Conservation (phyloP, 2,329 filamentous ascomycete genomes). For the Zopfia rhizophila region DNA sequence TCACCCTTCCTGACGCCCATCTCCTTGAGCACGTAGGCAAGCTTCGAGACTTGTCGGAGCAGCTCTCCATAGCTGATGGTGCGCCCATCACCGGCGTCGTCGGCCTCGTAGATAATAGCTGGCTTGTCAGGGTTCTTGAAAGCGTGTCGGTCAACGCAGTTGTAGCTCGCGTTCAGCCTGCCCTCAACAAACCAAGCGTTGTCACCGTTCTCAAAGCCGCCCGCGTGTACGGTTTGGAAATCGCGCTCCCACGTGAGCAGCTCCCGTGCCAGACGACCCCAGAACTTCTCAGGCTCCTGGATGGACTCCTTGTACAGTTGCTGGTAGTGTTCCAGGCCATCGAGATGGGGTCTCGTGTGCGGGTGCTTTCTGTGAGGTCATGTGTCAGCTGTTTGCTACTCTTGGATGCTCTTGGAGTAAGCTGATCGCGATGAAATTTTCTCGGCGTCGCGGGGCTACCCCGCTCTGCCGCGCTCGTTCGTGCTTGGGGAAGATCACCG, state of each 20-base stretch:
- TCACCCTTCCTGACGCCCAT: slow-evolving; percentile 98
- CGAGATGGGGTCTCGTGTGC: slow-evolving; percentile 66
- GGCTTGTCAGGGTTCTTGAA: slow-evolving; percentile 91
- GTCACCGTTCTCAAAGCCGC: slow-evolving; percentile 81
- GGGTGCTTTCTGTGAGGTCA: slow-evolving; percentile 65
- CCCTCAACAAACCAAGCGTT: slow-evolving; percentile 96
- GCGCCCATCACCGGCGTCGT: slow-evolving; percentile 87
- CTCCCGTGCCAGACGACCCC: slow-evolving; percentile 85
- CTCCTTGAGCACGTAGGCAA: slow-evolving; percentile 88
- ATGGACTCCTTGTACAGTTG: slow-evolving; percentile 84
- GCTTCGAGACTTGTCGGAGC: slow-evolving; percentile 87
- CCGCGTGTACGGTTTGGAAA: slow-evolving; percentile 87
- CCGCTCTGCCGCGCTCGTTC: slow-evolving; percentile 35
- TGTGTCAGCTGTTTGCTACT: slow-evolving; percentile 19
- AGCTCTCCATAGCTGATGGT: slow-evolving; percentile 94
- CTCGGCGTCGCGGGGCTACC: slow-evolving; percentile 45
- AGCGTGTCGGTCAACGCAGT: slow-evolving; percentile 97
- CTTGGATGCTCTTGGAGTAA: not conserved
- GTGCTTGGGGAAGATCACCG: slow-evolving; percentile 23
- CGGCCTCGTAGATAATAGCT: slow-evolving; percentile 98
- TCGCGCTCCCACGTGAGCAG: slow-evolving; percentile 90
- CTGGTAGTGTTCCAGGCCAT: slow-evolving; percentile 70
- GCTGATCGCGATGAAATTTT: slow-evolving; percentile 17
- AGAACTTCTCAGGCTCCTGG: slow-evolving; percentile 87
- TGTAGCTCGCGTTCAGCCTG: slow-evolving; percentile 93